Evolutionary conservation across 768 basidiomycete genomes (phyloP).

Genomic region (Sporobolomyces phaffii): DNA sequence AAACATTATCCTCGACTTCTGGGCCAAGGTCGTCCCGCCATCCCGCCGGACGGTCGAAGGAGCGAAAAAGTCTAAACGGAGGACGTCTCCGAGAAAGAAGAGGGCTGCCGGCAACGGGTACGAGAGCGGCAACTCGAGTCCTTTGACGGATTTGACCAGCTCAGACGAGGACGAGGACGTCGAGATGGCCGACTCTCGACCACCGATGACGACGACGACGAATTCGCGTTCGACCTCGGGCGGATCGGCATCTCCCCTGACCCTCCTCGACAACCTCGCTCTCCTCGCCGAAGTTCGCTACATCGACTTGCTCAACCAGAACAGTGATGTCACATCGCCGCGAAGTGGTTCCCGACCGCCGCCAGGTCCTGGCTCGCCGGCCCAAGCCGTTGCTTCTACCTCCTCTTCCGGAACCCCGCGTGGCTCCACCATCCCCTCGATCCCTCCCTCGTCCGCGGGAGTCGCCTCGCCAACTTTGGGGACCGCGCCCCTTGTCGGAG

Average conservation of each 20-base stretch:
- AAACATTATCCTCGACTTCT: slow-evolving; percentile 88
- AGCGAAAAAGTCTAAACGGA: neutral
- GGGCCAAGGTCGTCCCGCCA: slow-evolving; percentile 52
- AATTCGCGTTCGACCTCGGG: neutral
- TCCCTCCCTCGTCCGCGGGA: neutral
- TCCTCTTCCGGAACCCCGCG: neutral
- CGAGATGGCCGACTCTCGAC: neutral
- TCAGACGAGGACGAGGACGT: slow-evolving; percentile 7
- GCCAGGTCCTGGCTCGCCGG: too few relatives aligned
- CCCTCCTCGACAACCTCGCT: slow-evolving; percentile 22
- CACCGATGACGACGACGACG: neutral
- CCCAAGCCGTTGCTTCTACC: neutral
- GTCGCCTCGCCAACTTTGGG: neutral
- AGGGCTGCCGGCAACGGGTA: neutral
- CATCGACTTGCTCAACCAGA: slow-evolving; percentile 8
- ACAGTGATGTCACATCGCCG: neutral
- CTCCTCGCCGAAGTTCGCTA: slow-evolving; percentile 32
- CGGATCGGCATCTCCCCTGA: neutral
- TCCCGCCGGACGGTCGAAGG: neutral
- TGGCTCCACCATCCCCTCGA: neutral
- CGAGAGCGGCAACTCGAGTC: slow-evolving; percentile 23
- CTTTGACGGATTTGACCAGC: slow-evolving; percentile 15
- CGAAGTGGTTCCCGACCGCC: neutral
- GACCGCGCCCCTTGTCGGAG: neutral
- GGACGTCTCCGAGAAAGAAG: neutral